Conservation (phyloP, 164 flowering plant species). For the Vitis rotundifolia region DNA sequence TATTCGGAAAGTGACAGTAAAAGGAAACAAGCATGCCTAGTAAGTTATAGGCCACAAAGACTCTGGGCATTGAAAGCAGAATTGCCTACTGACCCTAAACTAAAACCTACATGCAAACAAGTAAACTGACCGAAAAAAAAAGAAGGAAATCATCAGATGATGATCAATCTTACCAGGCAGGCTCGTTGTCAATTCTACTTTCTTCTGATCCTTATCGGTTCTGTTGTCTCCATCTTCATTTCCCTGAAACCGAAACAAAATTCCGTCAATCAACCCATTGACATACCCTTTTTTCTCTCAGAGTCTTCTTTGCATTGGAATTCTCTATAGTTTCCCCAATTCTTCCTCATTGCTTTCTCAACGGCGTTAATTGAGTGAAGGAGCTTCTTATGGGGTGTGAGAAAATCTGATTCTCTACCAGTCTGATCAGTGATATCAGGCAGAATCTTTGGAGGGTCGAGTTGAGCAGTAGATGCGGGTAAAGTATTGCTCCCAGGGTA, state of each 20-base stretch:
- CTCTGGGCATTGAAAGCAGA: slow-evolving; percentile 17
- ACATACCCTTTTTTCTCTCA: slow-evolving; percentile 64
- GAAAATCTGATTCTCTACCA: slow-evolving; percentile 29
- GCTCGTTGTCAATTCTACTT: slow-evolving; percentile 3
- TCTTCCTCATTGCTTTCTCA: slow-evolving; percentile 66
- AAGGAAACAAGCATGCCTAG: slow-evolving; percentile 8
- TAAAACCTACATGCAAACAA: slow-evolving; percentile 20
- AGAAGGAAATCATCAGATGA: slow-evolving; percentile 29
- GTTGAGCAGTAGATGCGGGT: slow-evolving; percentile 33
- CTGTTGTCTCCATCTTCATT: not conserved
- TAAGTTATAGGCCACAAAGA: slow-evolving; percentile 12
- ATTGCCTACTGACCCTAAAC: slow-evolving; percentile 23
- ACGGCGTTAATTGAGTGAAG: slow-evolving; percentile 63
- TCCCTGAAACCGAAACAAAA: slow-evolving; percentile 5
- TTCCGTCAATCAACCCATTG: slow-evolving; percentile 56
- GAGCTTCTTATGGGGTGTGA: slow-evolving; percentile 73
- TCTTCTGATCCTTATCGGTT: not conserved
- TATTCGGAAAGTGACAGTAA: too few species aligned
- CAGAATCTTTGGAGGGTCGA: slow-evolving; percentile 51
- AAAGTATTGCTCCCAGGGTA: slow-evolving; percentile 24
- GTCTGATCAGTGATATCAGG: slow-evolving; percentile 29
- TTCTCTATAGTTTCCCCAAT: slow-evolving; percentile 47
- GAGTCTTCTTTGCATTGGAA: slow-evolving; percentile 66
- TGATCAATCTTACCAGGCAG: slow-evolving; percentile 20
- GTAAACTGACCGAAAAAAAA: not conserved